Evolutionary conservation across 2,329 filamentous ascomycete species (phyloP).

Genomic region (Iodosphaeria phyllophila): DNA sequence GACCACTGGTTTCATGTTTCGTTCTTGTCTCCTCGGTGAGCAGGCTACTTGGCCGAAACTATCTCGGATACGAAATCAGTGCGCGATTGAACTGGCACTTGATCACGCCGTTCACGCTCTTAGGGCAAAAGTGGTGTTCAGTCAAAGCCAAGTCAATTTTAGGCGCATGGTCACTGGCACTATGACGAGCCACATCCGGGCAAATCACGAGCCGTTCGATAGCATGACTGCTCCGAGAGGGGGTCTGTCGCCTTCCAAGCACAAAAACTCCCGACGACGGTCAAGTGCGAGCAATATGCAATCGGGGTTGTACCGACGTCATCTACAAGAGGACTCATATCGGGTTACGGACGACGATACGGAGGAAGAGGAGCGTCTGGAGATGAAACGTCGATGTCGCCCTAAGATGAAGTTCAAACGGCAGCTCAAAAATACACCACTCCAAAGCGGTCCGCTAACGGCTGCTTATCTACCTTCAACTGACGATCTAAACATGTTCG

Average conservation of each 20-base stretch:
- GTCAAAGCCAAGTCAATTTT: slow-evolving; percentile 42
- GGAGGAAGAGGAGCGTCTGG: slow-evolving; percentile 22
- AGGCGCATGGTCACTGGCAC: slow-evolving; percentile 23
- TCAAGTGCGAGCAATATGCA: slow-evolving; percentile 31
- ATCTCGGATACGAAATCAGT: slow-evolving; percentile 67
- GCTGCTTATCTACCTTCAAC: slow-evolving; percentile 9
- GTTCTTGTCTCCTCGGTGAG: slow-evolving; percentile 61
- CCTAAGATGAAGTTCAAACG: slow-evolving; percentile 23
- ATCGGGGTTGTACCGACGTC: slow-evolving; percentile 15
- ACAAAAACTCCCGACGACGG: slow-evolving; percentile 17
- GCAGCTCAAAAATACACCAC: slow-evolving; percentile 19
- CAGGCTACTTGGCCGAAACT: slow-evolving; percentile 84
- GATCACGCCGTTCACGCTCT: slow-evolving; percentile 55
- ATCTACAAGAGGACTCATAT: slow-evolving; percentile 17
- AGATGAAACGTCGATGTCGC: slow-evolving; percentile 18
- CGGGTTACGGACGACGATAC: slow-evolving; percentile 24
- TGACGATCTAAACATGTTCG: slow-evolving; percentile 13
- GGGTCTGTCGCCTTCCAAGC: slow-evolving; percentile 10
- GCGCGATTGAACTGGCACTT: slow-evolving; percentile 73
- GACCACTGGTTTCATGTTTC: slow-evolving; percentile 68
- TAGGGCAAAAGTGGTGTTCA: slow-evolving; percentile 50
- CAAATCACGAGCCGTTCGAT: slow-evolving; percentile 6
- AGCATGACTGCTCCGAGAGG: slow-evolving; percentile 4
- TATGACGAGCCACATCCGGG: slow-evolving; percentile 8
- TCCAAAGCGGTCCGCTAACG: slow-evolving; percentile 11